Conservation (phyloP, 192 early-diverging fungal species). For the Kickxella alabastrina region DNA sequence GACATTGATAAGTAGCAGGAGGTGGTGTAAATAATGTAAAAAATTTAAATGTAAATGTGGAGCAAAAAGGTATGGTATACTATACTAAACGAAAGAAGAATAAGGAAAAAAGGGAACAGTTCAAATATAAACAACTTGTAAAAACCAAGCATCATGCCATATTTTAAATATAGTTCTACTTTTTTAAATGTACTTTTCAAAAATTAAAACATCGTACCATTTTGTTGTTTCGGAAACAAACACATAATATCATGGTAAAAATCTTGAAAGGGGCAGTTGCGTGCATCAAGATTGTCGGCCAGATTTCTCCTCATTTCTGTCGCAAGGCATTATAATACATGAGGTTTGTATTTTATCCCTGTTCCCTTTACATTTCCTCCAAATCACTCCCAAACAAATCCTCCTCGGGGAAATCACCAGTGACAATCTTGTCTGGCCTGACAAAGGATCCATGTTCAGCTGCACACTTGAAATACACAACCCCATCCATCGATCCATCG, state of each 20-base stretch:
- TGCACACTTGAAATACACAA: slow-evolving; percentile 71
- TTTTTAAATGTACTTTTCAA: slow-evolving; percentile 1
- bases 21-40: too few species aligned
- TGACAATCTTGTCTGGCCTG: slow-evolving; percentile 80
- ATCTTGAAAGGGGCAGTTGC: too few species aligned
- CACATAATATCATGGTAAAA: too few species aligned
- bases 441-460: slow-evolving; percentile 83
- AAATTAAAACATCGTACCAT: neutral
- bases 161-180: neutral
- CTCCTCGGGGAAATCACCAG: slow-evolving; percentile 93
- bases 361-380: slow-evolving; percentile 57
- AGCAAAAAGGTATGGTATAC: too few species aligned
- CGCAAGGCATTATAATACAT: neutral
- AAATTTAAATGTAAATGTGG: too few species aligned
- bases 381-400: slow-evolving; percentile 71
- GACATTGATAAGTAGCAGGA: too few species aligned
- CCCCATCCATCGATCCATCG: slow-evolving; percentile 78
- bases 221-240: too few species aligned
- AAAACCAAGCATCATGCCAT: too few species aligned
- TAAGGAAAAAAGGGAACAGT: neutral
- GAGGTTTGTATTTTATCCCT: neutral
- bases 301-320: neutral
- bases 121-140: neutral
- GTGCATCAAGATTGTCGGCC: too few species aligned
- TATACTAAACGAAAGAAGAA: neutral